Evolutionary conservation across 1,139 yeast species (phyloP).

Genomic region (Diutina neorugosa): DNA sequence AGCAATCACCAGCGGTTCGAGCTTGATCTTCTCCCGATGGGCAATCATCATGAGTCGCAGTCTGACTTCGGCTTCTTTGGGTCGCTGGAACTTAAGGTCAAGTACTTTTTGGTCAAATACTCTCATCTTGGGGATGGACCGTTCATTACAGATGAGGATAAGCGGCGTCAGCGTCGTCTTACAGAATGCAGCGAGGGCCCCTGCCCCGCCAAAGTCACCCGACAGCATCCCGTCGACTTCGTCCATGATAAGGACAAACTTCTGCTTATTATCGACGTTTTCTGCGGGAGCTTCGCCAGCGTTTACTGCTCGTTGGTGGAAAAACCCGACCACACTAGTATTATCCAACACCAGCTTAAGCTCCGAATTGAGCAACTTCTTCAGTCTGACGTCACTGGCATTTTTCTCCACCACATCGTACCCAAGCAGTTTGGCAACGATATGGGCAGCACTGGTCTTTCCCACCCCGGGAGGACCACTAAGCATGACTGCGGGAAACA

Average conservation of each 20-base stretch:
- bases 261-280: conserved; percentile 22
- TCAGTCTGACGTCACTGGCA: conserved; percentile 85
- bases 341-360: conserved; percentile 67
- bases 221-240: conserved; percentile 99
- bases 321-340: conserved; percentile 74
- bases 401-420: conserved; percentile 66
- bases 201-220: conserved; percentile 98
- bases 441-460: conserved; percentile 70
- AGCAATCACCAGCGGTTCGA: conserved; percentile 73
- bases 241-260: conserved; percentile 84
- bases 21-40: conserved; percentile 63
- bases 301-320: conserved; percentile 21
- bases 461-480: conserved; percentile 86
- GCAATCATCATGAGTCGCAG: conserved; percentile 89
- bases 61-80: conserved; percentile 69
- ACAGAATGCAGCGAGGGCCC: conserved; percentile 84
- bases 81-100: conserved; percentile 81
- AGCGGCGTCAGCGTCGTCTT: conserved; percentile 79
- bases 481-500: conserved; percentile 70
- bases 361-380: conserved; percentile 54
- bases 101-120: conserved; percentile 82
- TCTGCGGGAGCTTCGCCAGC: conserved; percentile 11
- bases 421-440: conserved; percentile 56
- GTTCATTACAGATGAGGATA: conserved; percentile 89
- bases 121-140: conserved; percentile 87